Percentiles rank a stretch among this genome's conserved stretches.
Evolutionary conservation across 495 filamentous ascomycete genomes (phyloP).

Genomic region (Neurospora sp.): DNA sequence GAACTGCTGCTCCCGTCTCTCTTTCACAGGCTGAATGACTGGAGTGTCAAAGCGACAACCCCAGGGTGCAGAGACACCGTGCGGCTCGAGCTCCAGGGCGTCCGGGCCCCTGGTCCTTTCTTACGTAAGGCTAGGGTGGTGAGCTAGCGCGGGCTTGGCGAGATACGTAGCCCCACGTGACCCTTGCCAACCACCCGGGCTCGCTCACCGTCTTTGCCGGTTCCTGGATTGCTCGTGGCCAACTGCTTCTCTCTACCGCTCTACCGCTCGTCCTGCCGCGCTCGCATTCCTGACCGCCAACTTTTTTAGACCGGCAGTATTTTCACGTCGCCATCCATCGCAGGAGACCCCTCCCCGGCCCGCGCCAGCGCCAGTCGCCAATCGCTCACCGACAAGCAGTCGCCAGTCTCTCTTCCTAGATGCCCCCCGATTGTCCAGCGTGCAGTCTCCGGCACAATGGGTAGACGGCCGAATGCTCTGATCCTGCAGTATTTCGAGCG

Average conservation of each 20-base stretch:
- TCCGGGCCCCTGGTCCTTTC: not conserved
- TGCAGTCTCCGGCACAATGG: slow-evolving; percentile 42
- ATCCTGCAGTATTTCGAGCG: slow-evolving; percentile 78
- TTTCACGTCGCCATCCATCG: slow-evolving; percentile 9
- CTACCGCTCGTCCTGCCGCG: not conserved
- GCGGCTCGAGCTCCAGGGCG: not conserved
- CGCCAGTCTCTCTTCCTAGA: not conserved
- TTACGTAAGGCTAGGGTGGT: not conserved
- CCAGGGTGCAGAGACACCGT: not conserved
- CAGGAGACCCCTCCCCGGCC: slow-evolving; percentile 11
- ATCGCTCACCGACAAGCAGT: slow-evolving; percentile 4
- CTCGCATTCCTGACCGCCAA: slow-evolving; percentile 17
- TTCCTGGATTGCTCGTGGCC: not conserved
- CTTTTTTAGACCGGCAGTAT: slow-evolving; percentile 23
- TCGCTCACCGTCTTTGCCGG: not conserved
- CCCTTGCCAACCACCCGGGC: not conserved
- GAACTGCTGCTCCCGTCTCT: not conserved
- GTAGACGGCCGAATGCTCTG: slow-evolving; percentile 68
- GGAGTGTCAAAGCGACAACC: not conserved
- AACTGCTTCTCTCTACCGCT: not conserved
- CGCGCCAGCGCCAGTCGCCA: not conserved
- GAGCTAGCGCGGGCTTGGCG: not conserved
- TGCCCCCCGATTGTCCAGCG: slow-evolving; percentile 10
- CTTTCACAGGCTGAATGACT: not conserved
- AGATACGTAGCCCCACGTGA: slow-evolving; percentile 1